Evolutionary conservation across 1,284 basidiomycete genomes (phyloP).

Genomic region (Austropuccinia psidii): DNA sequence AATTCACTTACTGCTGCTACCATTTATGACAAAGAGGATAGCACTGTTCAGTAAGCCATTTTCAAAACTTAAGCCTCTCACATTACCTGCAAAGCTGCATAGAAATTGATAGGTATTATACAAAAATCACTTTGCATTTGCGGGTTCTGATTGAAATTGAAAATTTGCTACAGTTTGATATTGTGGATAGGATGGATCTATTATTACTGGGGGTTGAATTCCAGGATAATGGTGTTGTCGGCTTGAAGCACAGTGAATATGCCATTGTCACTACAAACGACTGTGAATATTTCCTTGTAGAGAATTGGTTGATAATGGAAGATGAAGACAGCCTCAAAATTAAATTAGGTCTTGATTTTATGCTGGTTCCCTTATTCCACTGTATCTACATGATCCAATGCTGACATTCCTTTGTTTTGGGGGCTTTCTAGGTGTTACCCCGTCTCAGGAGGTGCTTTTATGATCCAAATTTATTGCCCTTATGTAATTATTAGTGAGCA

Average conservation of each 20-base stretch:
- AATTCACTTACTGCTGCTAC: conserved; percentile 49
- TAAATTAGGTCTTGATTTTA: conserved; percentile 26
- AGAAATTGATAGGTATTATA: conserved; percentile 28
- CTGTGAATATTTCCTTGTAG: conserved; percentile 32
- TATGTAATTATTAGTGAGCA: no score
- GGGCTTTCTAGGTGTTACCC: no score
- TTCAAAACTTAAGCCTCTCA: not conserved
- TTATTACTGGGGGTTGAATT: conserved; percentile 83
- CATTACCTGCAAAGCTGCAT: not conserved
- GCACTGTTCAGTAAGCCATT: not conserved
- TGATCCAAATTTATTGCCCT: no score
- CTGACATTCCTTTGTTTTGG: no score
- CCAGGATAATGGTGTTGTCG: conserved; percentile 74
- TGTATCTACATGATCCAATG: no score
- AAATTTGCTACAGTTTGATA: conserved; percentile 92
- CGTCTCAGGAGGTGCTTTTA: no score
- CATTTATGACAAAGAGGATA: conserved; percentile 31
- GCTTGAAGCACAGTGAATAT: conserved; percentile 43
- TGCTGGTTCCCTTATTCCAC: no score
- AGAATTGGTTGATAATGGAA: conserved; percentile 23
- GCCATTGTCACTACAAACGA: conserved; percentile 33
- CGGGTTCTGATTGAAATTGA: conserved; percentile 61
- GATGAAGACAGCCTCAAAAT: conserved; percentile 32
- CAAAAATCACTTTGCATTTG: conserved; percentile 31
- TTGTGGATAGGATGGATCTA: conserved; percentile 87